A percentile compares a stretch with the other conserved stretches of the same genome.
Evolutionary conservation across 805 yeast genomes (phyloP).

Genomic region (Saccharomycopsis malanga): DNA sequence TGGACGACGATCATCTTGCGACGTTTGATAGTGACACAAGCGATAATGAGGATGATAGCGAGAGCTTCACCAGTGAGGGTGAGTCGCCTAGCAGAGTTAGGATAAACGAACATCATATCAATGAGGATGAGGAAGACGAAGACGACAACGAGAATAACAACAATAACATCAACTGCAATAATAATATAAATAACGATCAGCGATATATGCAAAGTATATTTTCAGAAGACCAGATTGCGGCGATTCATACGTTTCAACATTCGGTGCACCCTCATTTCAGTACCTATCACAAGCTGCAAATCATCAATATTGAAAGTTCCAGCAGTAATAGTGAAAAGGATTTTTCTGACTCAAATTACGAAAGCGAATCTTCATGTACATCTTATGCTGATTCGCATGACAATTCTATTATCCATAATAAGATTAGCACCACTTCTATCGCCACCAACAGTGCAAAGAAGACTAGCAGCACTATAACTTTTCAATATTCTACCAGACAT

Average conservation of each 20-base stretch:
- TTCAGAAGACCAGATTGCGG: neutral
- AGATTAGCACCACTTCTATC: neutral
- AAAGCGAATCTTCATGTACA: conserved; percentile 10
- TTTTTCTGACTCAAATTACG: conserved; percentile 1
- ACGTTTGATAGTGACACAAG: neutral
- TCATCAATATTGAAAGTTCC: too few species aligned
- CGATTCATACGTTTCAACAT: neutral
- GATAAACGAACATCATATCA: neutral
- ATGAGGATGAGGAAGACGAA: neutral
- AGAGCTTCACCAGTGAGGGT: neutral
- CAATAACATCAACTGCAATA: neutral
- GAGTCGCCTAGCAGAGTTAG: too few species aligned
- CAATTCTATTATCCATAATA: neutral
- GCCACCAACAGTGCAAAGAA: neutral
- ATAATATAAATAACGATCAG: neutral
- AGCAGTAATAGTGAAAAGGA: conserved; percentile 2
- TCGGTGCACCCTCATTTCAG: neutral
- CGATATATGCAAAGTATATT: neutral
- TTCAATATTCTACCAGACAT: too few species aligned
- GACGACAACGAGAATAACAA: neutral
- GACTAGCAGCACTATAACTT: neutral
- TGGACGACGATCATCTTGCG: conserved; percentile 1
- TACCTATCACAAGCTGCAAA: neutral
- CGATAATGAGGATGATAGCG: conserved; percentile 2
- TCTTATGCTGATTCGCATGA: conserved; percentile 5